Evolutionary conservation across 208 protist species (phyloP).

Genomic region (Trichomonas tenax): DNA sequence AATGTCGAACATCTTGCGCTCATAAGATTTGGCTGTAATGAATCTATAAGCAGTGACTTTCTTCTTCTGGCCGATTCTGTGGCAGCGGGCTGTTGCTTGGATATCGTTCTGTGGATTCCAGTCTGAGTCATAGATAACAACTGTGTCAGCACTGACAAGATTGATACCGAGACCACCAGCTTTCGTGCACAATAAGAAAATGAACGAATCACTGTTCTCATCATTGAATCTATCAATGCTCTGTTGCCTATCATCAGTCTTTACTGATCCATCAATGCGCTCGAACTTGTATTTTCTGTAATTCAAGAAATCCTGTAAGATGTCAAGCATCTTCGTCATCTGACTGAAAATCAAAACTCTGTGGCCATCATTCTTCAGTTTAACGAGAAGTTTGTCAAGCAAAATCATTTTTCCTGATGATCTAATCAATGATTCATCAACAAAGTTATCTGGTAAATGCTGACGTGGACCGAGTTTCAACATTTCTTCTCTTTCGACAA

Average conservation of each 20-base stretch:
- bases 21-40: constrained; percentile 59
- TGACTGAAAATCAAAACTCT: constrained; percentile 82
- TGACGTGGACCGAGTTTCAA: background rate
- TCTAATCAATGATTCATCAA: constrained; percentile 30
- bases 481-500: background rate
- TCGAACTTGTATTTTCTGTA: constrained; percentile 53
- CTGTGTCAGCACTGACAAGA: constrained; percentile 44
- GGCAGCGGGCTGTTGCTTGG: constrained; percentile 62
- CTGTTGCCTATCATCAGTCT: constrained; percentile 28
- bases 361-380: constrained; percentile 60
- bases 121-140: constrained; percentile 49
- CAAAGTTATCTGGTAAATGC: background rate
- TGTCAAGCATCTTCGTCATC: constrained; percentile 69
- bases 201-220: constrained; percentile 12
- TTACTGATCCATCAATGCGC: constrained; percentile 39
- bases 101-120: constrained; percentile 51
- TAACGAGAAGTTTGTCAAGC: constrained; percentile 63
- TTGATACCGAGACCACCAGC: constrained; percentile 46
- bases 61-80: constrained; percentile 85
- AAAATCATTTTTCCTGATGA: constrained; percentile 62
- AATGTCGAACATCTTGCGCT: constrained; percentile 60
- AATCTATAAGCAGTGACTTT: constrained; percentile 57
- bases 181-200: constrained; percentile 41
- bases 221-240: constrained; percentile 31
- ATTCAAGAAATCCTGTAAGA: constrained; percentile 65